Evolutionary conservation across 2,329 filamentous ascomycete genomes (phyloP).

Genomic region (Erysiphe pulchra): DNA sequence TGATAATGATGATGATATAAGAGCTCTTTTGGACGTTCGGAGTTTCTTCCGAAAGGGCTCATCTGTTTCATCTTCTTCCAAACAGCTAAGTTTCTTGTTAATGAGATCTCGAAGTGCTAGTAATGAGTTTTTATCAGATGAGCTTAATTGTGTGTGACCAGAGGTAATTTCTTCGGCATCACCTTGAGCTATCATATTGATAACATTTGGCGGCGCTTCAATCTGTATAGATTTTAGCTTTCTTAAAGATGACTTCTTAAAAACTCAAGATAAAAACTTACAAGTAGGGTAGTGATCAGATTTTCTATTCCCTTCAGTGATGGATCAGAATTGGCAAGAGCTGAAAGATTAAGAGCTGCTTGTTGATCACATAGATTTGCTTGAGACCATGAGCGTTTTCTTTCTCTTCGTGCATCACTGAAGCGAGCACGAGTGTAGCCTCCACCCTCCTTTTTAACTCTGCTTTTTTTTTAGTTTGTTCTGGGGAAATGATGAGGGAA

Average conservation of each 20-base stretch:
- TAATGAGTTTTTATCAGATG: conserved; percentile 4
- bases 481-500: conserved; percentile 2
- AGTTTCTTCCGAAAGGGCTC: not conserved
- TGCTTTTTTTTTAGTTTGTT: not conserved
- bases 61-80: not conserved
- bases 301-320: not conserved
- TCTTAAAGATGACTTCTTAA: not conserved
- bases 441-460: not conserved
- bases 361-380: conserved; percentile 26
- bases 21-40: not conserved
- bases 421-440: not conserved
- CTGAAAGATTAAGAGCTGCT: conserved; percentile 35
- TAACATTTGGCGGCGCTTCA: conserved; percentile 18
- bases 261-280: conserved; percentile 18
- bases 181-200: conserved; percentile 14
- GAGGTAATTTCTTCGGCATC: conserved; percentile 5
- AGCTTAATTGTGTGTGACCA: conserved; percentile 1
- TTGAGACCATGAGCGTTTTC: not conserved
- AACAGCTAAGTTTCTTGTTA: conserved; percentile 2
- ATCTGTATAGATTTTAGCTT: conserved; percentile 11
- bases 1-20: not conserved
- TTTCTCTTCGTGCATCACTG: not conserved
- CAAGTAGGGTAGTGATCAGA: conserved; percentile 34
- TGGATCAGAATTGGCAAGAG: conserved; percentile 24
- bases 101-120: conserved; percentile 6